Evolutionary conservation across 2,329 filamentous ascomycete genomes (phyloP).

Genomic region (Byssochlamys sp.): DNA sequence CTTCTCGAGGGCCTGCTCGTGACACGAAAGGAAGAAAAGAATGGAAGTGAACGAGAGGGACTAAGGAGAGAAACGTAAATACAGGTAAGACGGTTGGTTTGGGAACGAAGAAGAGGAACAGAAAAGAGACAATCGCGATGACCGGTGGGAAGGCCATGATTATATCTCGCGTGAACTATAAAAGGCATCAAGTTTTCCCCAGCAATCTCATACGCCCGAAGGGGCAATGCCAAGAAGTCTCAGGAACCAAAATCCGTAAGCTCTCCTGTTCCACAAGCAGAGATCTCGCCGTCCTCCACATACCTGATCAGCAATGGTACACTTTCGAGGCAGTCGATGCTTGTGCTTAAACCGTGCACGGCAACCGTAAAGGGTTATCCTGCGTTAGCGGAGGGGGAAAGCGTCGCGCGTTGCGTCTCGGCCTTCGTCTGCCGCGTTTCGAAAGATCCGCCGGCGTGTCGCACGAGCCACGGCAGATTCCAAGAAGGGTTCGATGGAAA

Average conservation of each 20-base stretch:
- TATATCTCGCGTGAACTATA: slow-evolving; percentile 30
- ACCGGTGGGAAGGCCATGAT: slow-evolving; percentile 23
- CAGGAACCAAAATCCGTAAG: background rate
- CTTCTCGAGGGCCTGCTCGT: slow-evolving; percentile 31
- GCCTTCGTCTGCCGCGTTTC: slow-evolving; percentile 6
- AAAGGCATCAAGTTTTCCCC: background rate
- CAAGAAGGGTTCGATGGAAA: background rate
- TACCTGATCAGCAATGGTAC: background rate
- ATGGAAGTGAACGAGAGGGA: slow-evolving; percentile 8
- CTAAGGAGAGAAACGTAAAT: slow-evolving; percentile 12
- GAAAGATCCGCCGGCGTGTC: slow-evolving; percentile 1
- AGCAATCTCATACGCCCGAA: background rate
- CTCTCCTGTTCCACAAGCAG: background rate
- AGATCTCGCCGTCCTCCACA: background rate
- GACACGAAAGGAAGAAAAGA: slow-evolving; percentile 17
- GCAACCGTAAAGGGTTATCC: slow-evolving; percentile 1
- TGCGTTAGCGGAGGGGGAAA: slow-evolving; percentile 10
- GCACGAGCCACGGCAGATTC: slow-evolving; percentile 1
- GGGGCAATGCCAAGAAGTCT: background rate
- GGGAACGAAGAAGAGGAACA: slow-evolving; percentile 4
- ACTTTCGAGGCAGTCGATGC: slow-evolving; percentile 11
- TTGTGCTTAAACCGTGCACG: background rate
- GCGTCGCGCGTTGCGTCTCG: slow-evolving; percentile 10
- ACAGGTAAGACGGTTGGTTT: slow-evolving; percentile 1
- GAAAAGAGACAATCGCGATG: slow-evolving; percentile 15